These are phyloP conservation scores for Marchantia polymorpha DNA, from an alignment of 225 moss, liverwort and hornwort species.

Conservation along the genomic window DNA sequence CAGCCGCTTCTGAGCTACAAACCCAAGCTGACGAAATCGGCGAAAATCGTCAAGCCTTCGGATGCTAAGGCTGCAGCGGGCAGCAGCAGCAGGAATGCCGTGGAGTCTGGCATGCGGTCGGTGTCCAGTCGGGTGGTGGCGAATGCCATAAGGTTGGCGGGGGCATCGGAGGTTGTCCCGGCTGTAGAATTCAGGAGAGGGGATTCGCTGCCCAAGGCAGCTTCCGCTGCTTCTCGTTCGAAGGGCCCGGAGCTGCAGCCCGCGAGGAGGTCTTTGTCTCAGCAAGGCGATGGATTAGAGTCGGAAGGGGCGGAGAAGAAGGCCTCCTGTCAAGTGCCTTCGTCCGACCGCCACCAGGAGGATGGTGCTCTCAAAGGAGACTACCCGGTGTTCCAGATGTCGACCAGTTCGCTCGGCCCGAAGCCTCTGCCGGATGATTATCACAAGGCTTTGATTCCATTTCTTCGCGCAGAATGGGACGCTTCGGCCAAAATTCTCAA, in stretches of 20 bases:
- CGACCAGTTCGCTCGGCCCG: background rate
- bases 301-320: background rate
- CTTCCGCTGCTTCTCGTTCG: background rate
- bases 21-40: conserved; percentile 11
- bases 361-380: background rate
- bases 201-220: background rate
- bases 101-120: background rate
- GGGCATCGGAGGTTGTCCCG: background rate
- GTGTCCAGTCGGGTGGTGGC: background rate
- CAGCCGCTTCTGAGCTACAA: conserved; percentile 31
- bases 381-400: background rate
- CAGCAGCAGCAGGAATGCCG: background rate
- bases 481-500: conserved; percentile 8
- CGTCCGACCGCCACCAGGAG: background rate
- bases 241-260: background rate
- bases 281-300: background rate
- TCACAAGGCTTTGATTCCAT: conserved; percentile 30
- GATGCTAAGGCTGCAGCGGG: background rate
- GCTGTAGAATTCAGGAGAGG: background rate
- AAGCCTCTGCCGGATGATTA: conserved; percentile 22
- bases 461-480: conserved; percentile 22
- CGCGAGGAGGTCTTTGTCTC: background rate
- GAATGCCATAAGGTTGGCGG: conserved; percentile 7
- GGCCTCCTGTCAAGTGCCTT: background rate
- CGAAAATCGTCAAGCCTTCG: conserved; percentile 4